phyloP scores from a whole-genome alignment of 345 rosid genomes.

The Gossypium mustelinum region DNA sequence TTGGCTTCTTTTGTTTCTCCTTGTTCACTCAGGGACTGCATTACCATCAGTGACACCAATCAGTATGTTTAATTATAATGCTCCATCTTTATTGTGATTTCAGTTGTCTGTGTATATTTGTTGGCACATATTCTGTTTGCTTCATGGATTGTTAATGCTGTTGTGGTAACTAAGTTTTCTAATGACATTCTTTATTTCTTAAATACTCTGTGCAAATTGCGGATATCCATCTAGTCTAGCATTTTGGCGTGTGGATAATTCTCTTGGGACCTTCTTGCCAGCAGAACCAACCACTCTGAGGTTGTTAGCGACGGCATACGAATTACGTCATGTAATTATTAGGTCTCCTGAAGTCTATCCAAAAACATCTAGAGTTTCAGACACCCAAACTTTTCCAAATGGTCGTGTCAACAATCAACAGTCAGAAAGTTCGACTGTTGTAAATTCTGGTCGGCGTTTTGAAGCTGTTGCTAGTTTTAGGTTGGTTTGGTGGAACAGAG shows the following conservation, averaged over 20 bases:
- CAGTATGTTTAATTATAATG: conserved; percentile 43
- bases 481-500: conserved; percentile 82
- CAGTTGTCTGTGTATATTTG: background rate
- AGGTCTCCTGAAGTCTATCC: conserved; percentile 43
- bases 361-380: conserved; percentile 29
- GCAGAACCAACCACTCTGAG: conserved; percentile 48
- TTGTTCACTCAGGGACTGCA: conserved; percentile 83
- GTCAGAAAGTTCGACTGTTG: conserved; percentile 30
- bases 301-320: conserved; percentile 62
- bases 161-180: background rate
- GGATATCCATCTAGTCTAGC: conserved; percentile 59
- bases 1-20: conserved; percentile 75
- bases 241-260: conserved; percentile 90
- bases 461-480: conserved; percentile 78
- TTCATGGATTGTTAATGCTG: conserved; percentile 2
- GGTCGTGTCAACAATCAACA: conserved; percentile 26
- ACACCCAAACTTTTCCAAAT: conserved; percentile 31
- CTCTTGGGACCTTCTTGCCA: conserved; percentile 81
- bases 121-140: conserved; percentile 8
- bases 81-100: conserved; percentile 17
- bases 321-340: conserved; percentile 62
- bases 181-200: background rate
- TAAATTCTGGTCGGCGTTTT: conserved; percentile 52
- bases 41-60: conserved; percentile 53
- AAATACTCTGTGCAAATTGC: conserved; percentile 28